Evolutionary conservation across 2,329 filamentous ascomycete genomes (phyloP).

Genomic region (Fonsecaea pugnacius): DNA sequence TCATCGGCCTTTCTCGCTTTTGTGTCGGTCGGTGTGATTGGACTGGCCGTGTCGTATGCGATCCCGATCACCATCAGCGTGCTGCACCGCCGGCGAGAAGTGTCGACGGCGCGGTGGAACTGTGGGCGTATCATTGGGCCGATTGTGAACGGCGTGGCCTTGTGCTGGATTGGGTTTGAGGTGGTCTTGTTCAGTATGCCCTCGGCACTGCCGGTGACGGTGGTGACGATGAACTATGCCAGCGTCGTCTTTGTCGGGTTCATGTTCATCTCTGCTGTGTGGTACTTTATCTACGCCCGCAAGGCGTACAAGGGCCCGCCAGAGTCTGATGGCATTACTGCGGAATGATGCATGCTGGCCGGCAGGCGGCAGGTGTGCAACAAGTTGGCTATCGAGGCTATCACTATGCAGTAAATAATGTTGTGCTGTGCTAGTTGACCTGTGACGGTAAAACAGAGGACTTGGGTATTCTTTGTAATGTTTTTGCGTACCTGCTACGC

Average conservation of each 20-base stretch:
- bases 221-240: constrained; percentile 62
- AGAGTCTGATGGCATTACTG: constrained; percentile 40
- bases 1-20: constrained; percentile 56
- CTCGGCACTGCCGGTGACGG: constrained; percentile 58
- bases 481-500: too few species aligned
- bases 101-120: constrained; percentile 55
- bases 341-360: neutral
- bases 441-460: too few species aligned
- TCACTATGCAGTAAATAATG: too few species aligned
- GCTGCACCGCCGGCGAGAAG: constrained; percentile 52
- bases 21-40: constrained; percentile 61
- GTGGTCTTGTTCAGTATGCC: constrained; percentile 61
- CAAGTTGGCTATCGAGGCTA: too few species aligned
- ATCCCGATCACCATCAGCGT: constrained; percentile 61
- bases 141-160: constrained; percentile 52
- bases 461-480: too few species aligned
- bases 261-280: constrained; percentile 54
- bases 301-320: constrained; percentile 50
- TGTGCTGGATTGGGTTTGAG: constrained; percentile 59
- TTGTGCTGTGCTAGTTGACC: too few species aligned
- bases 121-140: constrained; percentile 51
- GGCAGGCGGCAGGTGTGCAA: too few species aligned
- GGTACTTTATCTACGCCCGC: constrained; percentile 58
- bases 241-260: constrained; percentile 63
- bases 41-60: constrained; percentile 59